Base-by-base conservation (phyloP, 306 rosid genomes). In the Gynostemma pentaphyllum region DNA sequence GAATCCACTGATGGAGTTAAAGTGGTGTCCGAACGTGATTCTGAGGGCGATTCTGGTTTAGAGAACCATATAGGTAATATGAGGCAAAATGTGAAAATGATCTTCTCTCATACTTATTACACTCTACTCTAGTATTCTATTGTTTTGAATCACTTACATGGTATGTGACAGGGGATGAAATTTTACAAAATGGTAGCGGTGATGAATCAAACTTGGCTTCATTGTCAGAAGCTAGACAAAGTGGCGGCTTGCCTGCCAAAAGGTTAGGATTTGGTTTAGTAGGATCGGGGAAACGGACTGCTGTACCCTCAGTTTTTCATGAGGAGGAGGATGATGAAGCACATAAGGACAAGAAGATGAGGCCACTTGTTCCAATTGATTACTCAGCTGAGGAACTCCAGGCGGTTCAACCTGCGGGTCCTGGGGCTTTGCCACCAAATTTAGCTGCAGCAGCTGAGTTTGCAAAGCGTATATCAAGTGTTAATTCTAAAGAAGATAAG, bases 361-460 rank as follows among this genome's bases (percentile, higher is more conserved):
- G 99, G 81, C 99, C 99, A 60, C 78, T 94, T 71, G 97, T 94
- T 79, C 99, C 99, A 8, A 89, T 94, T 75, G 99, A 88, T 77
- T 94, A 94, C 78, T 84, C 99, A 44, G 90, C 95, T 23, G 99
- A 94, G 75, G 99, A 94, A 69, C 78, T 94, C 68, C 85, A 88
- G 82, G 99, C 90, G 40, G 94, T 86, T 49, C 95, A 88, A 71
- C 80, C 79, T 42, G 40, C 83, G 40, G 74, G 57, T 37, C 72
- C 94, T 73, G 97, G 86, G 52, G 76, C 85, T 75, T 64, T 88
- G 11, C 87, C 87, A 5, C 69, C 94, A 61, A 88, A 94, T 84
- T 80, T 94, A 85, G 97, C 79, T 70, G 97, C 99, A 26, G 99
- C 99, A n/a, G 95, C 97, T 9, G 99, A 94, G 74, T 89, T 94